These are phyloP conservation scores for Boletellus sp. DNA, from an alignment of 768 basidiomycete genomes.

Conservation along the genomic window DNA sequence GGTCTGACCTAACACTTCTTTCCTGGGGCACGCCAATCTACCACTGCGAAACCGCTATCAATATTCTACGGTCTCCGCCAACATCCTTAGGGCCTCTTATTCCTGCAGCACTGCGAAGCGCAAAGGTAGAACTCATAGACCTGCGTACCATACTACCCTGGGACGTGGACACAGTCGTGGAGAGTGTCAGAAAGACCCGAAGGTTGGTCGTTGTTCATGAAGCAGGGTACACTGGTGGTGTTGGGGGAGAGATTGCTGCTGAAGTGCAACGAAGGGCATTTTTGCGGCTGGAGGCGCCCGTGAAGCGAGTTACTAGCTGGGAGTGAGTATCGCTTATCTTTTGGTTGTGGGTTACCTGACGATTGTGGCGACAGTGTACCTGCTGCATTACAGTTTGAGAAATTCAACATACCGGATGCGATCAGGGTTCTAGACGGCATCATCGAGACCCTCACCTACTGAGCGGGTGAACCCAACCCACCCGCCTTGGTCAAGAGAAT, in stretches of 20 bases:
- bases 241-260: conserved; percentile 89
- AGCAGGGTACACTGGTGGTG: conserved; percentile 81
- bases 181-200: conserved; percentile 83
- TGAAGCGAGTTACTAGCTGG: conserved; percentile 87
- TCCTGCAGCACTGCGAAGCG: conserved; percentile 59
- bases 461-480: conserved; percentile 3
- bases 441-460: conserved; percentile 78
- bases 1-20: conserved; percentile 83
- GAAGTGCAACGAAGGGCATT: conserved; percentile 89
- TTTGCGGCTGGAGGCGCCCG: conserved; percentile 82
- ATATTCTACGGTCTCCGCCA: conserved; percentile 67
- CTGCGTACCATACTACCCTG: conserved; percentile 85
- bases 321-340: conserved; percentile 60
- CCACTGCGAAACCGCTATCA: conserved; percentile 81
- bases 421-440: conserved; percentile 80
- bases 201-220: conserved; percentile 89
- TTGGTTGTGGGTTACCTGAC: conserved; percentile 1
- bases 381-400: conserved; percentile 81
- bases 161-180: conserved; percentile 76
- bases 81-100: conserved; percentile 58
- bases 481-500: background rate
- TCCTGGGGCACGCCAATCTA: conserved; percentile 95
- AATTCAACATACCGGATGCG: conserved; percentile 87
- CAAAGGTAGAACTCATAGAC: conserved; percentile 86
- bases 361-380: conserved; percentile 54